Conservation (phyloP, 2,329 filamentous ascomycete genomes). For the Drechslerella coelobrocha region DNA sequence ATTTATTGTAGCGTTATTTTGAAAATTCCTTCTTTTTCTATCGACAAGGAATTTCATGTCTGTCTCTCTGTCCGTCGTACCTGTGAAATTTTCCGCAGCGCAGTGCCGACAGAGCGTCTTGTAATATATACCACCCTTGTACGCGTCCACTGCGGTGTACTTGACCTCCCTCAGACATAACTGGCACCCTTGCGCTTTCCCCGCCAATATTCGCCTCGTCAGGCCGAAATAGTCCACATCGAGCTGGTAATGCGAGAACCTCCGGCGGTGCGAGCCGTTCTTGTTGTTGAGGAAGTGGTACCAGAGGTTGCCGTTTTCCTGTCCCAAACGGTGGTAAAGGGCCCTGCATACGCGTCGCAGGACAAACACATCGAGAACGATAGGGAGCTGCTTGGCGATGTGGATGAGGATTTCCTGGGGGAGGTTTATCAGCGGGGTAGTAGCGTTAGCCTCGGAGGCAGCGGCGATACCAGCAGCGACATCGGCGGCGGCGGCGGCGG, state of each 20-base stretch:
- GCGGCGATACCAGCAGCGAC: background rate
- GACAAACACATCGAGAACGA: constrained; percentile 25
- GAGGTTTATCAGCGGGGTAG: constrained; percentile 16
- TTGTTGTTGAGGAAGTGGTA: constrained; percentile 31
- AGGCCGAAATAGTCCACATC: constrained; percentile 13
- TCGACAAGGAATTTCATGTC: background rate
- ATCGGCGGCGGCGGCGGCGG: background rate
- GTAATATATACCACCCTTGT: constrained; percentile 21
- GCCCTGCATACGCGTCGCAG: constrained; percentile 23
- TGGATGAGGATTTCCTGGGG: constrained; percentile 36
- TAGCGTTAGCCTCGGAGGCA: constrained; percentile 2
- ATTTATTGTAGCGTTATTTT: no score
- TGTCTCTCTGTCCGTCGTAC: background rate
- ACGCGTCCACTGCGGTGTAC: background rate
- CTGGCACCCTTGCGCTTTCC: constrained; percentile 15
- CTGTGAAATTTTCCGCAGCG: constrained; percentile 22
- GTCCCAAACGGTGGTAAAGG: constrained; percentile 21
- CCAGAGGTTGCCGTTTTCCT: constrained; percentile 16
- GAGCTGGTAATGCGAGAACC: constrained; percentile 17
- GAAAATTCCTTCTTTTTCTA: background rate
- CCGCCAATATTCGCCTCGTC: constrained; percentile 9
- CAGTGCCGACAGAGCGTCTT: constrained; percentile 27
- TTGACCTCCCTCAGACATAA: constrained; percentile 20
- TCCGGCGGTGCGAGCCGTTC: constrained; percentile 8
- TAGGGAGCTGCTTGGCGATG: constrained; percentile 22